Evolutionary conservation across 768 basidiomycete genomes (phyloP).

Genomic region (Agrocybe chaxingu): DNA sequence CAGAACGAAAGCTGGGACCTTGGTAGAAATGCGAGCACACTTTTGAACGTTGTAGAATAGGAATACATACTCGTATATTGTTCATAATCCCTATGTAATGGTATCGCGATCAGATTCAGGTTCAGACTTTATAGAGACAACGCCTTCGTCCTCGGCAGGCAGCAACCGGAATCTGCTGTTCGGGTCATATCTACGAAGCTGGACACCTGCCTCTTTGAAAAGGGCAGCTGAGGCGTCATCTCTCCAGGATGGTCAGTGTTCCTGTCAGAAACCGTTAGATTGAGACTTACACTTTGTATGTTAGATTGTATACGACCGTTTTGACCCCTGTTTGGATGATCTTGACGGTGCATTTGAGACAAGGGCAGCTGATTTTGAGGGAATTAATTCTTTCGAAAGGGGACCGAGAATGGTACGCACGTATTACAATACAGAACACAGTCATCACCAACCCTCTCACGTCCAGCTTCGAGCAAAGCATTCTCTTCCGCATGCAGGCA

Average conservation of each 20-base stretch:
- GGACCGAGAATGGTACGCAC: constrained; percentile 41
- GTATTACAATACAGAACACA: constrained; percentile 98
- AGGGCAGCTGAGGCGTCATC: constrained; percentile 80
- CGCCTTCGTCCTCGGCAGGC: constrained; percentile 23
- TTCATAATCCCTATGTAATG: constrained; percentile 5
- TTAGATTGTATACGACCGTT: constrained; percentile 91
- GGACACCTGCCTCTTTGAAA: constrained; percentile 80
- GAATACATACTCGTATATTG: constrained; percentile 6
- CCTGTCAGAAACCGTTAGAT: not conserved
- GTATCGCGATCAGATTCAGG: constrained; percentile 6
- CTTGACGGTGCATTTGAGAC: constrained; percentile 94
- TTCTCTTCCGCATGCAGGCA: constrained; percentile 99
- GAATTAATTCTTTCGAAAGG: not conserved
- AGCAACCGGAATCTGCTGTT: constrained; percentile 28
- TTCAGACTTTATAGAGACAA: constrained; percentile 14
- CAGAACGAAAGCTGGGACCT: constrained; percentile 64
- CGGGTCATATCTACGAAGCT: constrained; percentile 67
- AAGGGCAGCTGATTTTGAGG: constrained; percentile 74
- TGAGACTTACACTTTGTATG: constrained; percentile 84
- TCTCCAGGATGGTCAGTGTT: constrained; percentile 31
- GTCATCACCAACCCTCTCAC: constrained; percentile 80
- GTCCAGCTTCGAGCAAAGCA: constrained; percentile 89
- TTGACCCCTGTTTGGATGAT: constrained; percentile 94
- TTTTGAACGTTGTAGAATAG: constrained; percentile 26
- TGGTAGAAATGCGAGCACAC: constrained; percentile 32